Conservation (phyloP, 306 rosid genomes). For the Senna siamea region DNA sequence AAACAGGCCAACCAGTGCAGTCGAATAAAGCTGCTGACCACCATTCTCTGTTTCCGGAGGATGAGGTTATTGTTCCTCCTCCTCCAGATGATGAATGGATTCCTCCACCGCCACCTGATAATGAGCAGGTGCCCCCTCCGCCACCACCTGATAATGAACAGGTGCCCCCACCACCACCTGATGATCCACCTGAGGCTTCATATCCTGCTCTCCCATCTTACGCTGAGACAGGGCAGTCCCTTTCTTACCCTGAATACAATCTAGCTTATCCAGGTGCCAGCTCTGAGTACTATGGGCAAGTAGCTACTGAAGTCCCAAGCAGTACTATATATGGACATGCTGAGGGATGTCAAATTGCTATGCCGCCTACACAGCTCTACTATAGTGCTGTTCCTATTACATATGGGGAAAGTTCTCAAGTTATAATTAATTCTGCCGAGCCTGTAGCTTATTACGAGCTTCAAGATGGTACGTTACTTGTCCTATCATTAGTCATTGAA, state of each 20-base stretch:
- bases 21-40: conserved; percentile 39
- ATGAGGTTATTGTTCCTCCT: conserved; percentile 63
- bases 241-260: conserved; percentile 61
- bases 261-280: conserved; percentile 59
- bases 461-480: conserved; percentile 57
- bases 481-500: conserved; percentile 41
- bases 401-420: conserved; percentile 58
- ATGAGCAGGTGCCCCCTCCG: conserved; percentile 84
- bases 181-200: conserved; percentile 64
- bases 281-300: conserved; percentile 68
- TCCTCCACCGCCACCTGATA: conserved; percentile 98
- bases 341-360: conserved; percentile 54
- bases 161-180: conserved; percentile 86
- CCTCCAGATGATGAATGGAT: conserved; percentile 97
- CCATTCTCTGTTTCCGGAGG: conserved; percentile 44
- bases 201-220: conserved; percentile 63
- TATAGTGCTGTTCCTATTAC: conserved; percentile 63
- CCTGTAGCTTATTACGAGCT: conserved; percentile 63
- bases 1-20: conserved; percentile 47
- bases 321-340: conserved; percentile 63
- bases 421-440: conserved; percentile 52
- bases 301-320: conserved; percentile 52
- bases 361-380: conserved; percentile 66
- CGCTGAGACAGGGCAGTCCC: conserved; percentile 60
- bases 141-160: conserved; percentile 84